Base-by-base conservation (phyloP, 2,329 filamentous ascomycete species). In the Beauveria scarabaeidicola region DNA sequence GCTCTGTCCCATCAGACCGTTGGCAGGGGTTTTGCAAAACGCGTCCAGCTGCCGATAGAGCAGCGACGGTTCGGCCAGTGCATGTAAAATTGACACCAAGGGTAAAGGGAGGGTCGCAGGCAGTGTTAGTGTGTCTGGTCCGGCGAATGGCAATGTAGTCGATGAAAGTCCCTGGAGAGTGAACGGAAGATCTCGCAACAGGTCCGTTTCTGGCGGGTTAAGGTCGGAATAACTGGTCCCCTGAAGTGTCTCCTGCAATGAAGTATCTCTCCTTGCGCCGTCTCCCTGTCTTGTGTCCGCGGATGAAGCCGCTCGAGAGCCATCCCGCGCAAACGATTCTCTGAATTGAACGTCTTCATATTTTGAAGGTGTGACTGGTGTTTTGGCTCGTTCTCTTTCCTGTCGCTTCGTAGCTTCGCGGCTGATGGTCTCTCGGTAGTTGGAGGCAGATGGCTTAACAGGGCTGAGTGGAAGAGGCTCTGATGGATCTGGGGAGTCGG, bases 131-230 rank as follows among this genome's bases (percentile, higher is more conserved):
- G 82, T 84, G 23, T 85, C 83, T 25, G 84, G 79, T 15, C 85
- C 84, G 10, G 82, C 76, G 64, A 97, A 97, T 0, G 86, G 82
- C 43, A 97, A 77, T 64, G 92, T 90, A 1, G 88, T 88, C 0
- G 93, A 96, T 1, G 91, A 95, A 2, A 97, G 78, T 0, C 94
- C 94, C 73, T 97, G 94, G 0, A 97, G 78, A 0, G 92, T 97
- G 69, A 94, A 97, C 0, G 94, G 92, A 3, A 97, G 78, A 69
- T 97, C 93, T 65, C 88, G 82, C 23, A 92, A 75, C 13, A 92
- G 78, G 17, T 80, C 79, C 27, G 82, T 80, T 69, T 92, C 89
- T 1, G 84, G 75, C 1, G 87, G 86, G 27, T 84, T 77, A 36
- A 83, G 78, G 46, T 81, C 77, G 29, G 77, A 71, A 63, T 82